Evolutionary conservation across 352 stramenopile genomes (phyloP), one percentile per base, ranked within the genome.

Genomic region (Paralagenidium karlingii): DNA sequence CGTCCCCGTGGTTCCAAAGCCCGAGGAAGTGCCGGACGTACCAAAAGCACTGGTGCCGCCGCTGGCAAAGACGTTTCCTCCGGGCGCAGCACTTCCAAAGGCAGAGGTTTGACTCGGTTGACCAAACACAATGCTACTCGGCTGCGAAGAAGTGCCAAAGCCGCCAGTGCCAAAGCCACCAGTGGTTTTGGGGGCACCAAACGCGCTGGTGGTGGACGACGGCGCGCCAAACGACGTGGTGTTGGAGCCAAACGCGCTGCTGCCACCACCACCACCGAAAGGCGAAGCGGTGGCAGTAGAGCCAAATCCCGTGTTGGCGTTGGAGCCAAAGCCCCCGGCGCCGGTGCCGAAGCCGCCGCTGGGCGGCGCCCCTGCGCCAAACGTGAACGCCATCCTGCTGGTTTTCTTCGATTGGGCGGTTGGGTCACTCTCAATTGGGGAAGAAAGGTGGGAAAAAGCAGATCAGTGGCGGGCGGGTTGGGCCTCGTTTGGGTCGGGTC

Each of bases 281-380:
- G 40, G 26, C 3, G 43, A 33, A 8, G 45, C 32, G 3, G 45
- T 20, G 30, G 44, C 47, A 22, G 45, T 40, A 45, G 55, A 58
- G 12, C 36, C 47, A 11, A 36, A 42, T 12, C 43, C 40, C 13
- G 56, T 46, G 27, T 45, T 57, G 7, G 38, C 13, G 13, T 34
- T 34, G 10, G 49, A 38, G 11, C 53, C 34, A 45, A 61, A 53
- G 18, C 50, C 61, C 20, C 50, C 43, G 6, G 43, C 9, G 39
- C 18, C 9, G 59, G 61, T 38, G 2, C 55, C 40, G 3, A 58
- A 63, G 25, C 77, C 79, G 6, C 56, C 66, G 10, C 53, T 55
- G 0, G 66, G 49, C 6, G 60, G 51, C 8, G 45, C 39, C 7
- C 21, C 21, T 8, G 54, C 37, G 9, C 58, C 58, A 28, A 64